These are phyloP conservation scores for Acer campestre DNA, from an alignment of 345 rosid genomes.

Conservation along the genomic window DNA sequence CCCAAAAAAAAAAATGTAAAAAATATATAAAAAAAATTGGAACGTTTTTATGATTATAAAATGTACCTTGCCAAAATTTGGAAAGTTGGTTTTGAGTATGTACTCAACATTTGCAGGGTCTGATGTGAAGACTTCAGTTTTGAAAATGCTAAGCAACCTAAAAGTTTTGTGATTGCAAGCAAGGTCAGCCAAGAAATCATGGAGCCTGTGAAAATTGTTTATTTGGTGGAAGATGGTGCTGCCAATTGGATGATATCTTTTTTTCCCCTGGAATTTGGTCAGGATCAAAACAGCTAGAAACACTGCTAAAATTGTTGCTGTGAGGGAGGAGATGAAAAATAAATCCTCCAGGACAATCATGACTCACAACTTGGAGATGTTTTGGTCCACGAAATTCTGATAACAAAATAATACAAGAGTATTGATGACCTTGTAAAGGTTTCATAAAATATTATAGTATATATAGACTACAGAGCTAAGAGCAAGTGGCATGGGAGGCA, in stretches of 20 bases:
- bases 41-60: not conserved
- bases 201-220: not conserved
- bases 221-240: not conserved
- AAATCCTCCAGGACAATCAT: not conserved
- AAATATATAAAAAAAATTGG: too few species aligned
- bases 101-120: slow-evolving; percentile 35
- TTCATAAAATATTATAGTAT: too few species aligned
- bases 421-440: too few species aligned
- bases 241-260: slow-evolving; percentile 6
- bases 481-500: too few species aligned
- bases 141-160: not conserved
- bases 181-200: slow-evolving; percentile 12
- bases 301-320: not conserved
- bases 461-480: too few species aligned
- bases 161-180: slow-evolving; percentile 2
- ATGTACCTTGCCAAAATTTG: slow-evolving; percentile 33
- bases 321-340: not conserved
- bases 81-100: slow-evolving; percentile 36
- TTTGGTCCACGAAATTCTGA: not conserved
- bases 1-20: too few species aligned
- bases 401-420: too few species aligned
- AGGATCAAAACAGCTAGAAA: not conserved
- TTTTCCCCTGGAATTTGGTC: not conserved
- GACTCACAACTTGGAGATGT: not conserved
- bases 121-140: slow-evolving; percentile 14